Evolutionary conservation across 2,329 filamentous ascomycete species (phyloP).

Genomic region (Alternaria rosae): DNA sequence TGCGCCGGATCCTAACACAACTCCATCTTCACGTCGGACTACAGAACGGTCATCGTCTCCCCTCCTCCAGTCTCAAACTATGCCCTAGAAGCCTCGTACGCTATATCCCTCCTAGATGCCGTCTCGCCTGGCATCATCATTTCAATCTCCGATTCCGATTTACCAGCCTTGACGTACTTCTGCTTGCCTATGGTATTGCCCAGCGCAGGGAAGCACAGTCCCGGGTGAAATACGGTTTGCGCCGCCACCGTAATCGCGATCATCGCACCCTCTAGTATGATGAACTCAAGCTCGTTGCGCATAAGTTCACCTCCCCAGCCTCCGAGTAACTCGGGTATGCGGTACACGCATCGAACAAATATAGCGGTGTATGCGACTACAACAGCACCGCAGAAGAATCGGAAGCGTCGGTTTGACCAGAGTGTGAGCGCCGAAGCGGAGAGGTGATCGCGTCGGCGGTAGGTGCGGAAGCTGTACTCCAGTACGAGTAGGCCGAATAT

Average conservation of each 20-base stretch:
- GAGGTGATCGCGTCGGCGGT: conserved; percentile 24
- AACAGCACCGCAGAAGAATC: conserved; percentile 38
- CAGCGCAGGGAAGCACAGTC: conserved; percentile 35
- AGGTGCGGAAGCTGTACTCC: conserved; percentile 43
- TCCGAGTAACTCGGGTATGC: conserved; percentile 55
- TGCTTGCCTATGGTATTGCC: conserved; percentile 18
- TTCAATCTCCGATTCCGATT: conserved; percentile 11
- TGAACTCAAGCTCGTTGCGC: conserved; percentile 56
- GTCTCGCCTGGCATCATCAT: conserved; percentile 7
- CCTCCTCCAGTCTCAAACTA: background rate
- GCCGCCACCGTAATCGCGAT: conserved; percentile 54
- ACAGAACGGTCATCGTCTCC: background rate
- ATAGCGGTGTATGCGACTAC: conserved; percentile 53
- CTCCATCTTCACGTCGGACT: background rate
- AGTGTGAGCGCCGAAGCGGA: conserved; percentile 17
- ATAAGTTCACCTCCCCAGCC: conserved; percentile 55
- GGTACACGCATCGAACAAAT: conserved; percentile 56
- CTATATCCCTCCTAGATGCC: background rate
- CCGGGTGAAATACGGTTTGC: conserved; percentile 57
- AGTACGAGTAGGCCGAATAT: conserved; percentile 54
- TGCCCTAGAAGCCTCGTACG: background rate
- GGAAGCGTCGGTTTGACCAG: conserved; percentile 22
- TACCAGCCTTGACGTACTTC: conserved; percentile 1
- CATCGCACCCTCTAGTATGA: conserved; percentile 61
- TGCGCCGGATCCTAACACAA: background rate